Percentiles rank a stretch among this genome's conserved stretches.
Evolutionary conservation across 805 yeast genomes (phyloP).

Genomic region (Wickerhamomyces bisporus): DNA sequence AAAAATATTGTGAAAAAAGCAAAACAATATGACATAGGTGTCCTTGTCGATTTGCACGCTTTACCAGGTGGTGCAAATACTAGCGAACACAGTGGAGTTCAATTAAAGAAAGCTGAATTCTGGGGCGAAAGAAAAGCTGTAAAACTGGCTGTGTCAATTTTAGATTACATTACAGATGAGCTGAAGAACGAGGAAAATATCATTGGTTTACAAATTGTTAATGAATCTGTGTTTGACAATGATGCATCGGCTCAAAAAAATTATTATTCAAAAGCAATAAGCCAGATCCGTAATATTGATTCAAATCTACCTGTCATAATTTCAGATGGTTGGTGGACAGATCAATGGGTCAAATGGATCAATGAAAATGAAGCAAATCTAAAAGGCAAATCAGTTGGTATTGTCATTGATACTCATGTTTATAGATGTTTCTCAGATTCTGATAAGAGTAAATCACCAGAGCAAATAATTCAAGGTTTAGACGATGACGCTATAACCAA

Average conservation of each 20-base stretch:
- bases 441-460: constrained; percentile 64
- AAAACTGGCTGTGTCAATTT: constrained; percentile 40
- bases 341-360: constrained; percentile 70
- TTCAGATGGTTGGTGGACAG: constrained; percentile 93
- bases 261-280: constrained; percentile 64
- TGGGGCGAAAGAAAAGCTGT: constrained; percentile 47
- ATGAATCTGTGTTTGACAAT: constrained; percentile 70
- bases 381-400: constrained; percentile 41
- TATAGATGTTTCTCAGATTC: constrained; percentile 80
- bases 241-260: constrained; percentile 44
- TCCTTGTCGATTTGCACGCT: constrained; percentile 82
- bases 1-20: constrained; percentile 59
- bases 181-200: constrained; percentile 57
- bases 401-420: constrained; percentile 78
- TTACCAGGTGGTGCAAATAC: constrained; percentile 91
- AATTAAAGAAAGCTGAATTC: constrained; percentile 53
- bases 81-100: constrained; percentile 78
- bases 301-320: constrained; percentile 62
- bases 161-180: constrained; percentile 60
- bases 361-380: constrained; percentile 33
- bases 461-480: constrained; percentile 55
- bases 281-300: constrained; percentile 53
- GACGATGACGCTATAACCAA: constrained; percentile 44
- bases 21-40: constrained; percentile 54
- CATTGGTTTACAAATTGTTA: constrained; percentile 78